These are phyloP conservation scores for Escovopsis sp. DNA, from an alignment of 2,329 filamentous ascomycete genomes.

Conservation along the genomic window DNA sequence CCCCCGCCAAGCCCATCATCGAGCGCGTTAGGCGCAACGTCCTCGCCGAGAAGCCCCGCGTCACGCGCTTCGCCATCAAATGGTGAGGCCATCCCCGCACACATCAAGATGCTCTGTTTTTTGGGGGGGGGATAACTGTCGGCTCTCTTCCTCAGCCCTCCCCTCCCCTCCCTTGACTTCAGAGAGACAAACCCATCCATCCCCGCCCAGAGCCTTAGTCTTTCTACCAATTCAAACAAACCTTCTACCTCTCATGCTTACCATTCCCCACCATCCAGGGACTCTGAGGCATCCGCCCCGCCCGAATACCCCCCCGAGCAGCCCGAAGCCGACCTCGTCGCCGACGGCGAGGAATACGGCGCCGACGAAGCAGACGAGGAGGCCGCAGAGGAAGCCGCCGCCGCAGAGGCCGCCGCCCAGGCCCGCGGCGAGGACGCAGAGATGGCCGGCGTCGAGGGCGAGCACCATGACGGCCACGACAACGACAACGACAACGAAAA, in stretches of 20 bases:
- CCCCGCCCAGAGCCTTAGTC: too few relatives aligned
- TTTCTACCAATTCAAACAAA: too few relatives aligned
- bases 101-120: constrained; percentile 17
- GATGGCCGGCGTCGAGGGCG: constrained; percentile 55
- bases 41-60: constrained; percentile 89
- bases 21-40: constrained; percentile 88
- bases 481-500: constrained; percentile 38
- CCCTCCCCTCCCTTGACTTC: too few relatives aligned
- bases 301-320: constrained; percentile 95
- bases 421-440: constrained; percentile 50
- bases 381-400: constrained; percentile 38
- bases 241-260: constrained; percentile 2
- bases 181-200: too few relatives aligned
- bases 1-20: constrained; percentile 79
- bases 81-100: constrained; percentile 41
- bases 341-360: constrained; percentile 81
- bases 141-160: constrained; percentile 1
- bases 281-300: constrained; percentile 92
- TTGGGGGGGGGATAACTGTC: too few relatives aligned
- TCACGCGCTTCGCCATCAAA: constrained; percentile 96
- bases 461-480: constrained; percentile 17
- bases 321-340: constrained; percentile 76
- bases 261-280: too few relatives aligned
- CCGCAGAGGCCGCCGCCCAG: constrained; percentile 31
- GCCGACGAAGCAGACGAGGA: constrained; percentile 73